Percentiles rank a stretch among this genome's conserved stretches.
phyloP scores from a whole-genome alignment of 371 early-diverging fungal species.

The Rhizomucor pusillus region DNA sequence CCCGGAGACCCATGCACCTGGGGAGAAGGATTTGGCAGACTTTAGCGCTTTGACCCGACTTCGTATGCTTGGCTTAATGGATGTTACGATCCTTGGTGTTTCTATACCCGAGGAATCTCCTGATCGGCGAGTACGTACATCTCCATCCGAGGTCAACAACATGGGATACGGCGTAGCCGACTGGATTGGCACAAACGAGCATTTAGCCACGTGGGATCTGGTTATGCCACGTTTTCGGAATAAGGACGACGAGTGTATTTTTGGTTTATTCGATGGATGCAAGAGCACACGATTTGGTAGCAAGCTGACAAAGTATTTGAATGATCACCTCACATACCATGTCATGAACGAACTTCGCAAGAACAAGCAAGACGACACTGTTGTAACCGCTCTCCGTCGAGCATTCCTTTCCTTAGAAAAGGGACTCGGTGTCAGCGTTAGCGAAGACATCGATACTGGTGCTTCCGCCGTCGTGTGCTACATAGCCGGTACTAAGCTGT shows the following conservation, averaged over 20 bases:
- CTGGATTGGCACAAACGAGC: slow-evolving; percentile 64
- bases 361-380: slow-evolving; percentile 48
- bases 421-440: slow-evolving; percentile 57
- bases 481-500: slow-evolving; percentile 75
- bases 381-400: slow-evolving; percentile 65
- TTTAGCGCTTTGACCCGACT: slow-evolving; percentile 76
- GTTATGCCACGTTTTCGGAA: slow-evolving; percentile 79
- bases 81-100: slow-evolving; percentile 80
- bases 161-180: slow-evolving; percentile 91
- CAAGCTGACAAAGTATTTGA: slow-evolving; percentile 66
- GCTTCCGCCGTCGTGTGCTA: slow-evolving; percentile 79
- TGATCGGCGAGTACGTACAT: slow-evolving; percentile 83
- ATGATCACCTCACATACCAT: slow-evolving; percentile 65
- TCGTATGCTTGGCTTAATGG: slow-evolving; percentile 84
- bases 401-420: slow-evolving; percentile 79
- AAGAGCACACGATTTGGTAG: slow-evolving; percentile 57
- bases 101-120: slow-evolving; percentile 80
- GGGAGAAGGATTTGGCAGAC: slow-evolving; percentile 66
- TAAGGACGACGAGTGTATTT: slow-evolving; percentile 82
- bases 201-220: slow-evolving; percentile 75
- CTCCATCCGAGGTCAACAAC: slow-evolving; percentile 74
- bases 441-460: slow-evolving; percentile 58
- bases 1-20: slow-evolving; percentile 34
- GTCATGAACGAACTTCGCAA: slow-evolving; percentile 74
- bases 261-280: slow-evolving; percentile 85